These are phyloP conservation scores for Lipomyces mesembrius DNA, from an alignment of 805 yeast genomes.

Conservation along the genomic window DNA sequence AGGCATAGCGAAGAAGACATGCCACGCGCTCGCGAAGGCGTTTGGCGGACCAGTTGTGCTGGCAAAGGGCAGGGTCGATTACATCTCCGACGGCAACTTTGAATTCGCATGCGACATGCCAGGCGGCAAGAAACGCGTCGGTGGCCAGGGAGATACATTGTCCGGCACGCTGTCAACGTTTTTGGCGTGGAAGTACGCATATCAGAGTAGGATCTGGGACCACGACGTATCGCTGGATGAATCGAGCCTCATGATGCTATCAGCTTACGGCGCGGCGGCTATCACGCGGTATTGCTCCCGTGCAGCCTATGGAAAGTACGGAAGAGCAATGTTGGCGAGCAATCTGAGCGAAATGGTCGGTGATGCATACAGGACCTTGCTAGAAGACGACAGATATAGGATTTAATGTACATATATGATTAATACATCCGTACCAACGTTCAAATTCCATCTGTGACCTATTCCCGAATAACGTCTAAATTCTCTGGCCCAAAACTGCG, in stretches of 20 bases:
- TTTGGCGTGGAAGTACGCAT: constrained; percentile 76
- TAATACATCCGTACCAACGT: background rate
- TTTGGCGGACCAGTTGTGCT: constrained; percentile 67
- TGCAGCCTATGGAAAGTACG: constrained; percentile 66
- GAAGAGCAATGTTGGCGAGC: constrained; percentile 84
- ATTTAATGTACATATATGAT: constrained; percentile 17
- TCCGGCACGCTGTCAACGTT: constrained; percentile 85
- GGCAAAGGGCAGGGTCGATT: constrained; percentile 73
- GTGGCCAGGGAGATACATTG: constrained; percentile 96
- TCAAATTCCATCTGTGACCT: constrained; percentile 11
- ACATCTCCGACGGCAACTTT: constrained; percentile 58
- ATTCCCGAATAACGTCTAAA: constrained; percentile 41
- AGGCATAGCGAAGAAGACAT: constrained; percentile 19
- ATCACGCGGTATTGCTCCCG: constrained; percentile 68
- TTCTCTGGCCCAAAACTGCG: constrained; percentile 85
- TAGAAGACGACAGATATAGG: constrained; percentile 35
- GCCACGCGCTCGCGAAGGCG: constrained; percentile 52
- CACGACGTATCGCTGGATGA: constrained; percentile 46
- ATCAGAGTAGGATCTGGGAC: constrained; percentile 64
- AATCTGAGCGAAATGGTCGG: constrained; percentile 75
- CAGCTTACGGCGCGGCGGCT: constrained; percentile 70
- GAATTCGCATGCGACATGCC: constrained; percentile 51
- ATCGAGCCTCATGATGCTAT: constrained; percentile 46
- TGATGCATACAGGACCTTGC: constrained; percentile 59
- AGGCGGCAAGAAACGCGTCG: constrained; percentile 83